Base-by-base conservation (phyloP, 208 protist genomes). In the Wallacemonas sp. region DNA sequence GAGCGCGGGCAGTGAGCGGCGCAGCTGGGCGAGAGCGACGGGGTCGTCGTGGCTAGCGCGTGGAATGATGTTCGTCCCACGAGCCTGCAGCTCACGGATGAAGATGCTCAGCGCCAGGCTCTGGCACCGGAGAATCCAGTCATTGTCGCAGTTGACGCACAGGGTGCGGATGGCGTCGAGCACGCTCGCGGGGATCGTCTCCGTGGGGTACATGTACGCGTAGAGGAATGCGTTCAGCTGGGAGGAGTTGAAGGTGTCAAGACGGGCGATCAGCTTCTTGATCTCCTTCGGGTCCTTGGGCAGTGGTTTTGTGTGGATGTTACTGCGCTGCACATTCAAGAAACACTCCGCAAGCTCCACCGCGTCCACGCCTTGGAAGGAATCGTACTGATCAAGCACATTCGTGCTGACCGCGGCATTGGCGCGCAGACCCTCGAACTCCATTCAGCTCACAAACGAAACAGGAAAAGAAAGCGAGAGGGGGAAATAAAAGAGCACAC, bases 101-200 rank as follows among this genome's bases (percentile, higher is more conserved):
- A 95, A 71, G 41, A 92, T 63, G 36, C 77, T 72, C 44, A 92
- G 76, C 26, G 90, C 84, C n/a, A 87, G 65, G 7, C 55, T 79
- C 73, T 95, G 90, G 67, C 87, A 93, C 46, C 71, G 57, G 52
- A 81, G 64, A 25, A 73, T 70, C 85, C 84, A 93, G n/a, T 87
- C 78, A 46, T 64, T 50, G 61, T 85, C 81, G 25, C 69, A 61
- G 61, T 88, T 86, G 20, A 86, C 61, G 67, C 77, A 86, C 14
- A 92, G 65, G 10, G 67, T 77, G n/a, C 76, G 77, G 39, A 95
- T 82, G 18, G 49, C 74, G 32, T 76, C 78, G 36, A 93, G 59
- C 31, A 82, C 77, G 1, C 64, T 64, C 4, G 87, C 75, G 11
- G 89, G 77, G 10, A 94, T 79, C 29, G 67, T 62, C 49, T 81